These are phyloP conservation scores for Puccinia horiana DNA, from an alignment of 1,284 basidiomycete genomes.

Conservation along the genomic window DNA sequence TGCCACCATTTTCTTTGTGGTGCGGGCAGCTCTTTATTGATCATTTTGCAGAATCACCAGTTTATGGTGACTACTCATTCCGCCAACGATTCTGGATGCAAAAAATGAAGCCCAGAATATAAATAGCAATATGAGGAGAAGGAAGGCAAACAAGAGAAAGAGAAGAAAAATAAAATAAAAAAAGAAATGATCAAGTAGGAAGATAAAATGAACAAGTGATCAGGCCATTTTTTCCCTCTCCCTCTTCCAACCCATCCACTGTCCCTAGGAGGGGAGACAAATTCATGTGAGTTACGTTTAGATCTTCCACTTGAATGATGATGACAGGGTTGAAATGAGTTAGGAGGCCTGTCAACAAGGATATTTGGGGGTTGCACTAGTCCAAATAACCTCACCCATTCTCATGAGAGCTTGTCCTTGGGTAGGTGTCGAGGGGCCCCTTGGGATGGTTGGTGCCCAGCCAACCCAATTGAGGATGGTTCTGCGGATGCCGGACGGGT, in stretches of 20 bases:
- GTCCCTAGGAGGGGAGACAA: conserved; percentile 38
- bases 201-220: neutral
- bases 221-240: conserved; percentile 11
- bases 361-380: neutral
- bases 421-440: neutral
- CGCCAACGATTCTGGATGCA: no score
- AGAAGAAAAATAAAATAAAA: neutral
- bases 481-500: neutral
- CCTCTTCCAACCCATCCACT: conserved; percentile 43
- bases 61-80: no score
- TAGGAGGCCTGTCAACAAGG: neutral
- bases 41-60: no score
- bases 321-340: neutral
- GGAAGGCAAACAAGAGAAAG: neutral
- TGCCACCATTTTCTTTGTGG: no score
- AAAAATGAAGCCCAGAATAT: neutral
- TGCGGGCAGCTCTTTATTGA: no score
- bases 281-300: conserved; percentile 22
- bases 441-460: neutral
- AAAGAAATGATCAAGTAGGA: neutral
- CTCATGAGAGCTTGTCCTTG: conserved; percentile 11
- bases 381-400: conserved; percentile 14
- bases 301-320: conserved; percentile 11
- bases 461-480: neutral
- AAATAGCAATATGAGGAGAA: neutral